A percentile compares a stretch with the other conserved stretches of the same genome.
Evolutionary conservation across 306 rosid genomes (phyloP).

Genomic region (Vigna hirtella): DNA sequence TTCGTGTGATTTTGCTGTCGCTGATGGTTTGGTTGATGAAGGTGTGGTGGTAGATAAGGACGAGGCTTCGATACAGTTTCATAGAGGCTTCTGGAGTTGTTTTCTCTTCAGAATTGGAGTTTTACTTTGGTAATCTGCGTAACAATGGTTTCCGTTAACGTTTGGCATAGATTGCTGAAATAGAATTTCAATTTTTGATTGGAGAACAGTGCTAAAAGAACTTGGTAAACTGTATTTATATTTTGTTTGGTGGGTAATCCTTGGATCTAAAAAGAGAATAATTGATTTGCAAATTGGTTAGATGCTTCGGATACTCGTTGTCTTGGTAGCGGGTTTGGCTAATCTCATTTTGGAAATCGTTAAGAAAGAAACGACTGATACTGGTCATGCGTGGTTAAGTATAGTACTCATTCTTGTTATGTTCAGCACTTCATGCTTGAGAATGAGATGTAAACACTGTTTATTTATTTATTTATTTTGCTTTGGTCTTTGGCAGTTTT

Average conservation of each 20-base stretch:
- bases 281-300: constrained; percentile 49
- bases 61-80: not conserved
- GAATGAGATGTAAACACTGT: constrained; percentile 36
- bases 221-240: not conserved
- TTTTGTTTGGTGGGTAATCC: constrained; percentile 29
- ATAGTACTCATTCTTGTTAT: constrained; percentile 35
- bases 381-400: constrained; percentile 30
- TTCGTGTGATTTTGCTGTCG: constrained; percentile 47
- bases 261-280: constrained; percentile 48
- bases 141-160: not conserved
- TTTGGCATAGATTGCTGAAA: not conserved
- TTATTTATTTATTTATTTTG: constrained; percentile 22
- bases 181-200: not conserved
- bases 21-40: constrained; percentile 16
- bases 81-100: not conserved
- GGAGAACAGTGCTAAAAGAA: not conserved
- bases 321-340: constrained; percentile 37
- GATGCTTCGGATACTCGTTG: constrained; percentile 49
- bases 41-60: constrained; percentile 17
- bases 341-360: constrained; percentile 38
- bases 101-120: not conserved
- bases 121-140: not conserved
- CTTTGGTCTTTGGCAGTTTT: constrained; percentile 20
- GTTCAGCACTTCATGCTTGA: constrained; percentile 39
- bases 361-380: constrained; percentile 37